Evolutionary conservation across 352 stramenopile genomes (phyloP), one percentile per base, ranked within the genome.

Genomic region (Globisporangium orthogonon): DNA sequence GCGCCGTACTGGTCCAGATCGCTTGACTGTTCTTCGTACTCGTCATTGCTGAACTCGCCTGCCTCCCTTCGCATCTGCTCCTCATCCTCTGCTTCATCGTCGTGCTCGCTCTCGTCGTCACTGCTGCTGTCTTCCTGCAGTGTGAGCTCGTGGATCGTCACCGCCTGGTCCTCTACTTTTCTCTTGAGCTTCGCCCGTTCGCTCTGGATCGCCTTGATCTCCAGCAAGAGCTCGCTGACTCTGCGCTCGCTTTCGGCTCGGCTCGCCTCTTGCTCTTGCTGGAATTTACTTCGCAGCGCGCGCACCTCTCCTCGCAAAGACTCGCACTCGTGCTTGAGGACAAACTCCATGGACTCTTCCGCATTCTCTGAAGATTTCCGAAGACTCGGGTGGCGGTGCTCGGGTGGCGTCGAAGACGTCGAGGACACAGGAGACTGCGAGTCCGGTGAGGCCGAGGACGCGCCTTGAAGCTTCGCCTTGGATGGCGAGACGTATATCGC

Each of bases 111-210:
- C 6, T 29, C 23, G 23, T 23, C 23, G 23, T 23, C 23, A 23
- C 23, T 23, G 31, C 50, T 57, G 41, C 50, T 48, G 18, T 89
- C 80, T 52, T 88, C 81, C 66, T 91, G 76, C 7, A 91, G 62
- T 1, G 81, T 91, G 29, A 91, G 69, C 55, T 91, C 81, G 43
- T 91, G 81, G 55, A 91, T 88, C 9, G 81, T 91, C 39, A 88
- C 55, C 4, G 81, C 78, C 60, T 87, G 74, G 29, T 88, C 76
- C 14, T 86, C 63, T 1, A 91, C 37, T 13, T 62, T 65, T 28
- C 63, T 67, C 50, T 71, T 73, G 23, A 89, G 61, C 56, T 74
- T 77, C 5, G 60, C 46, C 35, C 67, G 66, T 45, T 89, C 74
- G 3, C 58, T 44, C 59, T 87, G 67, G 10, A 85, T 58, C 3